These are phyloP conservation scores for Aspergillus novoparasiticus DNA, from an alignment of 2,329 filamentous ascomycete species.

Conservation along the genomic window DNA sequence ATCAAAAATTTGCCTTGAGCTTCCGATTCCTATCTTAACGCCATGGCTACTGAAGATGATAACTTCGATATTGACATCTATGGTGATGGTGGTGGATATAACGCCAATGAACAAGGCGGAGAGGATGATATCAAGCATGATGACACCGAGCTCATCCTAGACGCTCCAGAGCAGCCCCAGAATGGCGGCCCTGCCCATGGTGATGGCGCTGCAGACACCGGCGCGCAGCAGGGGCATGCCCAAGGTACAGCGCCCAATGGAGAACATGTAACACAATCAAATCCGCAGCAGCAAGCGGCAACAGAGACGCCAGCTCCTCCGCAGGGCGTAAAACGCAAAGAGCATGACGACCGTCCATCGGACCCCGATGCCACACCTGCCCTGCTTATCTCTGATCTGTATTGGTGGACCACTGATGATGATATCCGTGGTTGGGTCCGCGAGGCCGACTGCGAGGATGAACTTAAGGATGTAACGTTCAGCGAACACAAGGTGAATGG, in stretches of 20 bases:
- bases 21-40: constrained; percentile 32
- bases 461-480: constrained; percentile 91
- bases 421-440: constrained; percentile 86
- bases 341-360: constrained; percentile 56
- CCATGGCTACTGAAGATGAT: constrained; percentile 63
- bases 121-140: constrained; percentile 38
- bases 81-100: constrained; percentile 58
- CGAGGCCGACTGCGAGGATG: constrained; percentile 76
- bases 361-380: constrained; percentile 68
- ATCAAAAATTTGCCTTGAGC: constrained; percentile 36
- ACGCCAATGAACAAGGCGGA: constrained; percentile 50
- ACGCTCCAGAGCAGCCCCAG: constrained; percentile 37
- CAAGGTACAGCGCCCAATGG: constrained; percentile 29
- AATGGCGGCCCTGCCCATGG: constrained; percentile 24
- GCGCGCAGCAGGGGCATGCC: constrained; percentile 28
- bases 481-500: constrained; percentile 99
- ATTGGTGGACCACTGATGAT: constrained; percentile 97
- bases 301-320: constrained; percentile 41
- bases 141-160: constrained; percentile 42
- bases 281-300: constrained; percentile 23
- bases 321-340: constrained; percentile 66
- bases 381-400: constrained; percentile 82
- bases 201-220: constrained; percentile 21
- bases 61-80: constrained; percentile 74
- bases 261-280: constrained; percentile 24